A percentile compares a stretch with the other conserved stretches of the same genome.
phyloP scores from a whole-genome alignment of 108 stramenopile genomes.

The Conticribra weissflogii region DNA sequence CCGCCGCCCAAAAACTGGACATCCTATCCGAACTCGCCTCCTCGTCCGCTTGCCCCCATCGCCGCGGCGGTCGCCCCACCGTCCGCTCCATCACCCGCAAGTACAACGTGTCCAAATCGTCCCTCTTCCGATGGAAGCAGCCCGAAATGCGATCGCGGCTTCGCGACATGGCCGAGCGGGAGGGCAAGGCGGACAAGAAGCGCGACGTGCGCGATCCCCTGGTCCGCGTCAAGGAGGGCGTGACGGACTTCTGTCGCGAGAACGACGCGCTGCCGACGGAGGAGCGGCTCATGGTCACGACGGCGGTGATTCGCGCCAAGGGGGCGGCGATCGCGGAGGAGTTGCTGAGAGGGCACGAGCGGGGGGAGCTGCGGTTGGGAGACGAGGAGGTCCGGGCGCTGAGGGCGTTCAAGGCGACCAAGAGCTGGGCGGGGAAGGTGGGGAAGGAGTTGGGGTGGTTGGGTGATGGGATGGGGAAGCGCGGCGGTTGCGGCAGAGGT shows the following conservation, averaged over 20 bases:
- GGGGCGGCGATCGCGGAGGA: neutral
- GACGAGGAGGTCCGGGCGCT: constrained; percentile 6
- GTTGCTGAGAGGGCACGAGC: constrained; percentile 1
- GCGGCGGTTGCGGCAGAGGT: neutral
- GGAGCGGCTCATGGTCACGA: constrained; percentile 2
- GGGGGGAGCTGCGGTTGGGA: neutral
- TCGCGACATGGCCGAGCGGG: constrained; percentile 4
- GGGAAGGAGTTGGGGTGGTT: constrained; percentile 10
- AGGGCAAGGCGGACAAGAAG: neutral
- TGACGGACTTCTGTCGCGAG: neutral
- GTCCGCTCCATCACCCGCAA: constrained; percentile 3
- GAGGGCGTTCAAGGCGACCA: constrained; percentile 5
- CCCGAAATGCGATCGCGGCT: neutral
- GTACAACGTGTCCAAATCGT: constrained; percentile 13
- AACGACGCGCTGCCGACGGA: constrained; percentile 4
- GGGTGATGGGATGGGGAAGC: too few relatives aligned
- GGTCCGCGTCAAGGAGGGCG: neutral
- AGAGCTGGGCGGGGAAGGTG: constrained; percentile 12
- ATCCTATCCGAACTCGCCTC: constrained; percentile 7
- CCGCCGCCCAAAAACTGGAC: constrained; percentile 6
- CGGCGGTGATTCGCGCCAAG: constrained; percentile 6
- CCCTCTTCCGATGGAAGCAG: constrained; percentile 13
- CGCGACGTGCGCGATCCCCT: neutral
- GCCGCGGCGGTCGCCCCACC: too few relatives aligned
- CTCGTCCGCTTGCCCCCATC: neutral